A percentile compares a stretch with the other conserved stretches of the same genome.
These are phyloP conservation scores for Globisporangium echinulatum DNA, from an alignment of 352 stramenopile genomes.

Conservation along the genomic window DNA sequence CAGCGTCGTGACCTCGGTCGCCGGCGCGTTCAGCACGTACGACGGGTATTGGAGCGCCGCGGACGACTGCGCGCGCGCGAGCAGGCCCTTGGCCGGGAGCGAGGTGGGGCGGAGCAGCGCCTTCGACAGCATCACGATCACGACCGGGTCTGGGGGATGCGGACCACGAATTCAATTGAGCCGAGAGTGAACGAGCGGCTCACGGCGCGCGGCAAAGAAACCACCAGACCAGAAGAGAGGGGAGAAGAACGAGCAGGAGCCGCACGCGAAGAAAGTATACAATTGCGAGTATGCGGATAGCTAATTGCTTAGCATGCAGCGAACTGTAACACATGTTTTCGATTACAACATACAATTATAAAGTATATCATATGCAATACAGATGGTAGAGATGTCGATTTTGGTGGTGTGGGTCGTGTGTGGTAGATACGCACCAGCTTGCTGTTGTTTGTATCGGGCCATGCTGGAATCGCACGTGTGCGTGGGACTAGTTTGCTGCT, in stretches of 20 bases:
- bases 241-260: neutral
- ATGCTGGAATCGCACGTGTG: neutral
- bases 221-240: slow-evolving; percentile 1
- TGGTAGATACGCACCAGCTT: neutral
- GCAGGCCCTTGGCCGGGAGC: slow-evolving; percentile 21
- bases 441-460: no score
- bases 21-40: slow-evolving; percentile 90
- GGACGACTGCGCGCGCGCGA: slow-evolving; percentile 64
- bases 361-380: neutral
- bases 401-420: neutral
- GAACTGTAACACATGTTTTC: neutral
- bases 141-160: slow-evolving; percentile 1
- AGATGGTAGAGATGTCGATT: neutral
- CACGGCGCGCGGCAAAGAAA: slow-evolving; percentile 6
- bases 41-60: slow-evolving; percentile 73
- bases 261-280: slow-evolving; percentile 3
- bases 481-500: neutral
- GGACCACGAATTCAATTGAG: slow-evolving; percentile 18
- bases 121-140: slow-evolving; percentile 59
- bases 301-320: neutral
- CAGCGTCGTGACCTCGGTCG: slow-evolving; percentile 96
- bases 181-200: neutral
- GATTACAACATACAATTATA: neutral
- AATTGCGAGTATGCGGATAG: neutral
- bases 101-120: slow-evolving; percentile 33